Percentiles rank a stretch among this genome's conserved stretches.
Evolutionary conservation across 2,329 filamentous ascomycete genomes (phyloP).

Genomic region (Emmonsia crescens): DNA sequence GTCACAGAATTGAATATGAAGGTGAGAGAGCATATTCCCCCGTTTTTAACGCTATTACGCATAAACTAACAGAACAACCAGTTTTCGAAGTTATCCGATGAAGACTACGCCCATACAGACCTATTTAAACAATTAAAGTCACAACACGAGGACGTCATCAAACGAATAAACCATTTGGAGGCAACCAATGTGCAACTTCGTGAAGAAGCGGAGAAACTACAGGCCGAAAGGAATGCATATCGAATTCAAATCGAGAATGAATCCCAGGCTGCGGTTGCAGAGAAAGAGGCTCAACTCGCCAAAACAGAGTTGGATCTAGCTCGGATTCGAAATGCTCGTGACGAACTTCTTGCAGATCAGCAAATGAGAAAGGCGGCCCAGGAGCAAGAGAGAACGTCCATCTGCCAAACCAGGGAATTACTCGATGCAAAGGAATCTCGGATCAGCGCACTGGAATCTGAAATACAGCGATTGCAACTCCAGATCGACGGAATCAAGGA

Average conservation of each 20-base stretch:
- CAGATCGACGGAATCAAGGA: constrained; percentile 41
- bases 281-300: constrained; percentile 72
- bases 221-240: constrained; percentile 74
- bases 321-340: constrained; percentile 69
- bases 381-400: constrained; percentile 61
- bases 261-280: constrained; percentile 57
- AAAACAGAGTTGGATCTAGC: constrained; percentile 75
- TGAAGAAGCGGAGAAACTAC: constrained; percentile 74
- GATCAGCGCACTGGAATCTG: constrained; percentile 70
- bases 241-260: constrained; percentile 74
- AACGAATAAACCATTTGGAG: constrained; percentile 82
- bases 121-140: constrained; percentile 85
- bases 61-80: constrained; percentile 46
- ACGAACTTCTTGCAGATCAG: constrained; percentile 75
- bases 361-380: constrained; percentile 67
- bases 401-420: constrained; percentile 68
- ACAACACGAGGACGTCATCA: constrained; percentile 87
- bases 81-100: constrained; percentile 67
- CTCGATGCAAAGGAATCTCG: constrained; percentile 67
- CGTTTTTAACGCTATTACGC: constrained; percentile 25
- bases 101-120: constrained; percentile 87
- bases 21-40: constrained; percentile 31
- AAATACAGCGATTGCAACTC: constrained; percentile 59
- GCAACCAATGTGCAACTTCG: constrained; percentile 74
- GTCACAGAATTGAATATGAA: constrained; percentile 60